Evolutionary conservation across 441 rosid genomes (phyloP).

Genomic region (Pelargonium australe): DNA sequence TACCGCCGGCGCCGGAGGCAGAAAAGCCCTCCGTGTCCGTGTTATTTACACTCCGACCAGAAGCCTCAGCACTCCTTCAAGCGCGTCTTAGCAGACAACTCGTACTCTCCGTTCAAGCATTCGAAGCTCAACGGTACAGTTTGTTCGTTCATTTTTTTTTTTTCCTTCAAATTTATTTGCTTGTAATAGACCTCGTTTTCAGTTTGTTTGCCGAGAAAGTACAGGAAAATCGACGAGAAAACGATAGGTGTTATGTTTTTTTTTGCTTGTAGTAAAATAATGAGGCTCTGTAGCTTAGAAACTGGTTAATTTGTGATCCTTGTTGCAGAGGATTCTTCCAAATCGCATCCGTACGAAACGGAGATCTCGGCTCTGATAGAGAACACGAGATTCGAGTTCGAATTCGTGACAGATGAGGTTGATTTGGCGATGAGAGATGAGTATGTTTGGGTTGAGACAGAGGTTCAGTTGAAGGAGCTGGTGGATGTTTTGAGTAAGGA

Average conservation of each 20-base stretch:
- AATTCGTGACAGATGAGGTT: slow-evolving; percentile 22
- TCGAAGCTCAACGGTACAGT: slow-evolving; percentile 37
- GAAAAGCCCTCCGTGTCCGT: slow-evolving; percentile 27
- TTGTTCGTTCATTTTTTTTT: neutral
- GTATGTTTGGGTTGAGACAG: slow-evolving; percentile 67
- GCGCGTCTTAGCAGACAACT: slow-evolving; percentile 76
- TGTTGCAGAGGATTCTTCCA: slow-evolving; percentile 39
- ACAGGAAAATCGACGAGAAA: neutral
- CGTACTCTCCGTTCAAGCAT: slow-evolving; percentile 69
- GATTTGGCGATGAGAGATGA: slow-evolving; percentile 37
- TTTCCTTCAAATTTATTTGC: neutral
- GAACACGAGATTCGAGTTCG: slow-evolving; percentile 36
- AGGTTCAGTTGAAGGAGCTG: slow-evolving; percentile 52
- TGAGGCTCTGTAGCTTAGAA: neutral
- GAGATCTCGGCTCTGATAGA: slow-evolving; percentile 53
- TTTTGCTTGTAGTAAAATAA: neutral
- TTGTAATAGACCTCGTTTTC: neutral
- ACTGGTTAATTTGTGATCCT: neutral
- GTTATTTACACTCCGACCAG: slow-evolving; percentile 54
- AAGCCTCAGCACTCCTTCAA: slow-evolving; percentile 71
- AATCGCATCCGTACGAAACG: slow-evolving; percentile 55
- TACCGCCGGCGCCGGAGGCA: slow-evolving; percentile 38
- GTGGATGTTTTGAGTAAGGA: slow-evolving; percentile 48
- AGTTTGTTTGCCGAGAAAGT: slow-evolving; percentile 11
- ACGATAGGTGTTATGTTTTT: neutral